phyloP scores from a whole-genome alignment of 768 basidiomycete genomes.

The Clathrus columnatus region DNA sequence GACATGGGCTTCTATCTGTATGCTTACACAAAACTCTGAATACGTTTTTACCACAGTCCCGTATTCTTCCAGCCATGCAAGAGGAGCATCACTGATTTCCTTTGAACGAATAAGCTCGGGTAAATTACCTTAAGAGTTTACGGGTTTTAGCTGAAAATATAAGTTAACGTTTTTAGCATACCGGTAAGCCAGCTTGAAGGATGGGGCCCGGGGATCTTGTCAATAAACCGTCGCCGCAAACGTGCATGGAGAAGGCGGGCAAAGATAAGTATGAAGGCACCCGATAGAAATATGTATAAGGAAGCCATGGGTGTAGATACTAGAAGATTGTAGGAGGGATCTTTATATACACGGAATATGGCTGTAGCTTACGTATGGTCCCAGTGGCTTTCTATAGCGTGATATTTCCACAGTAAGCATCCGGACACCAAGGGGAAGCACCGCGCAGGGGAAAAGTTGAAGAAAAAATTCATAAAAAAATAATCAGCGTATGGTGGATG shows the following conservation, averaged over 20 bases:
- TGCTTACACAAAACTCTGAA: background rate
- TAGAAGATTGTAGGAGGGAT: background rate
- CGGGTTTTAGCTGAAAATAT: background rate
- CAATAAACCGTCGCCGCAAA: background rate
- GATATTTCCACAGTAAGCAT: background rate
- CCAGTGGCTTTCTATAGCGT: too few relatives aligned
- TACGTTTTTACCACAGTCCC: background rate
- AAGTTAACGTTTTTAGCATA: background rate
- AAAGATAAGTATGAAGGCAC: background rate
- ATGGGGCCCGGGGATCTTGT: background rate
- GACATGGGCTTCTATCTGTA: too few relatives aligned
- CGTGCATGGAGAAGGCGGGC: background rate
- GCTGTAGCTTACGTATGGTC: too few relatives aligned
- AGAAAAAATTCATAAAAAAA: too few relatives aligned
- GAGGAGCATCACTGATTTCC: background rate
- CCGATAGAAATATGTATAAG: background rate
- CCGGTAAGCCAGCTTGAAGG: conserved; percentile 2
- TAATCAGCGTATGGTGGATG: background rate
- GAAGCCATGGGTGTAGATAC: background rate
- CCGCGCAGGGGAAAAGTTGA: too few relatives aligned
- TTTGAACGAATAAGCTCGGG: conserved; percentile 1
- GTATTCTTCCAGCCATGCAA: background rate
- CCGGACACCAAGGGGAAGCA: background rate
- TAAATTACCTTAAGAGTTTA: conserved; percentile 1
- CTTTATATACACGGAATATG: background rate